A percentile compares a stretch with the other conserved stretches of the same genome.
phyloP scores from a whole-genome alignment of 768 basidiomycete species.

The Lentinus brumalis region DNA sequence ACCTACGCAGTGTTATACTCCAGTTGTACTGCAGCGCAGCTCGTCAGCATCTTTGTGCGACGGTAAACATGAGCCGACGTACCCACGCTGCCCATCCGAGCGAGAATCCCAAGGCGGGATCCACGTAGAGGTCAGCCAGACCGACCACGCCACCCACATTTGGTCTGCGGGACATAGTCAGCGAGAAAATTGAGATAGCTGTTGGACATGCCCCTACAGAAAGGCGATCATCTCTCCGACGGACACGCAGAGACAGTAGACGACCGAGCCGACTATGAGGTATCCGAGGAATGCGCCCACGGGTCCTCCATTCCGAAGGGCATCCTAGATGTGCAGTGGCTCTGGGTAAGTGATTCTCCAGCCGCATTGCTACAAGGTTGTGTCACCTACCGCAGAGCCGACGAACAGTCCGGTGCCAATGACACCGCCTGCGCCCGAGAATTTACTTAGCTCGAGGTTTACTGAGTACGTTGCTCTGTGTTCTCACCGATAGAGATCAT shows the following conservation, averaged over 20 bases:
- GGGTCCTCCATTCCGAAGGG: slow-evolving; percentile 54
- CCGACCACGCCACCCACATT: slow-evolving; percentile 33
- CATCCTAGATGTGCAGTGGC: slow-evolving; percentile 15
- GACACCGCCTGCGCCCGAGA: slow-evolving; percentile 27
- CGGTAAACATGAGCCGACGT: background rate
- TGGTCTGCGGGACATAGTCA: slow-evolving; percentile 16
- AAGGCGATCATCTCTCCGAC: slow-evolving; percentile 41
- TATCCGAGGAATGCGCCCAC: slow-evolving; percentile 54
- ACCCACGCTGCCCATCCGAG: slow-evolving; percentile 52
- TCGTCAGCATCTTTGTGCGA: slow-evolving; percentile 15
- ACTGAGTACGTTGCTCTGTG: too few species aligned
- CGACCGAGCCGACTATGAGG: slow-evolving; percentile 41
- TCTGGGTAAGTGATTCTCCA: too few species aligned
- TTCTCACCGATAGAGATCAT: slow-evolving; percentile 30
- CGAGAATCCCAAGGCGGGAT: slow-evolving; percentile 48
- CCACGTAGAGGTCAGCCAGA: slow-evolving; percentile 55
- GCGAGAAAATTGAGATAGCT: background rate
- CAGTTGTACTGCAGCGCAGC: slow-evolving; percentile 30
- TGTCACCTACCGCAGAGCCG: slow-evolving; percentile 26
- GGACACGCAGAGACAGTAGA: slow-evolving; percentile 36
- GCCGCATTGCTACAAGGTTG: background rate
- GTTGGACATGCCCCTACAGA: slow-evolving; percentile 11
- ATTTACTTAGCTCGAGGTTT: too few species aligned
- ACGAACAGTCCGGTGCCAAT: slow-evolving; percentile 46
- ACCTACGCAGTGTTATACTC: slow-evolving; percentile 31